Percentiles rank a stretch among this genome's conserved stretches.
These are phyloP conservation scores for Ampelomyces quisqualis DNA, from an alignment of 2,329 filamentous ascomycete species.

Conservation along the genomic window DNA sequence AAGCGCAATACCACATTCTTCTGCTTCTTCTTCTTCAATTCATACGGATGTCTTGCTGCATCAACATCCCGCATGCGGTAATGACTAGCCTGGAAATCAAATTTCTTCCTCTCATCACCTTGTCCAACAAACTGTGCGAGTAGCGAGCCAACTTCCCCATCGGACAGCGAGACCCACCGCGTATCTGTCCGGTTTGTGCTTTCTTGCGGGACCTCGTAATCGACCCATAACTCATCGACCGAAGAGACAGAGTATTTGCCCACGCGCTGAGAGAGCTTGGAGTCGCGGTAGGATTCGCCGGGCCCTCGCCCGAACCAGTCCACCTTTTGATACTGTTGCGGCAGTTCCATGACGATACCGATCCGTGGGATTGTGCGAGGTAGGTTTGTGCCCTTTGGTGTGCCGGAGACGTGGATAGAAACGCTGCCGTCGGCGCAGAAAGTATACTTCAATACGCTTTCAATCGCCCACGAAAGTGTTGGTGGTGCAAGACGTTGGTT, in stretches of 20 bases:
- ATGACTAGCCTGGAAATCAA: constrained; percentile 57
- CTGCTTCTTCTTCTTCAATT: constrained; percentile 57
- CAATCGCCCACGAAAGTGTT: constrained; percentile 57
- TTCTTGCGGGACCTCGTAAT: constrained; percentile 69
- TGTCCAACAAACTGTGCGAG: constrained; percentile 37
- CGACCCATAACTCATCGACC: constrained; percentile 55
- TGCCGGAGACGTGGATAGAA: constrained; percentile 48
- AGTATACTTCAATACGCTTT: constrained; percentile 53
- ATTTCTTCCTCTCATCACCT: constrained; percentile 17
- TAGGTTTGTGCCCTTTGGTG: constrained; percentile 51
- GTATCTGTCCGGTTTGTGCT: constrained; percentile 64
- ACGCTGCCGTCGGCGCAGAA: constrained; percentile 52
- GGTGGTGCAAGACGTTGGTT: constrained; percentile 59
- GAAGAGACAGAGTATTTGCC: constrained; percentile 49
- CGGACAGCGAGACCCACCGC: constrained; percentile 53
- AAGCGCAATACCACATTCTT: constrained; percentile 59
- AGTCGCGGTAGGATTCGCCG: constrained; percentile 67
- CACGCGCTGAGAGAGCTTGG: constrained; percentile 59
- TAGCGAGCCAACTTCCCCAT: constrained; percentile 14
- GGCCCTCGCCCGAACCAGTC: constrained; percentile 66
- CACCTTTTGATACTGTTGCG: constrained; percentile 50
- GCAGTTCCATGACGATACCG: constrained; percentile 59
- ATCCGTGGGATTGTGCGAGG: constrained; percentile 62
- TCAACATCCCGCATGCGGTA: constrained; percentile 57
- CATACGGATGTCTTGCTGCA: constrained; percentile 62